A percentile compares a stretch with the other conserved stretches of the same genome.
These are phyloP conservation scores for Penicillium corylophilum DNA, from an alignment of 2,329 filamentous ascomycete species.

Conservation along the genomic window DNA sequence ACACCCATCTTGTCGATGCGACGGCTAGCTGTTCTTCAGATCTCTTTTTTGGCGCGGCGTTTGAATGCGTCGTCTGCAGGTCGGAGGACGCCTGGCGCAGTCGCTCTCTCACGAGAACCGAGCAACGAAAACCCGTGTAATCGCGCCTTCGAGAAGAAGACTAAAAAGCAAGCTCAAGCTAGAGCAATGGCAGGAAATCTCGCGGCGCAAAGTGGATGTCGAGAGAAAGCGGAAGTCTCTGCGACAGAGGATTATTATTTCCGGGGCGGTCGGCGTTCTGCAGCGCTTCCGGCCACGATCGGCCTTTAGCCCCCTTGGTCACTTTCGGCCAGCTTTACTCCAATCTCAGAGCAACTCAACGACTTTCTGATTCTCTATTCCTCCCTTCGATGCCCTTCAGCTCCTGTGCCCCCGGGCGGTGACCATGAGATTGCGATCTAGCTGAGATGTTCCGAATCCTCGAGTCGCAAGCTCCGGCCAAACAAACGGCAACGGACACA, in stretches of 20 bases:
- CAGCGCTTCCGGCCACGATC: slow-evolving; percentile 13
- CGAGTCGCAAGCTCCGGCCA: slow-evolving; percentile 75
- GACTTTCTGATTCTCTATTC: slow-evolving; percentile 4
- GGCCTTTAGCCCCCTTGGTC: slow-evolving; percentile 19
- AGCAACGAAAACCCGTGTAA: not conserved
- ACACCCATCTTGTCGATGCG: slow-evolving; percentile 70
- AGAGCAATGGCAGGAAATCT: slow-evolving; percentile 13
- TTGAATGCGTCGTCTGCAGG: slow-evolving; percentile 14
- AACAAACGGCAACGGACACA: slow-evolving; percentile 93
- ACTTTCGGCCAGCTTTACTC: slow-evolving; percentile 22
- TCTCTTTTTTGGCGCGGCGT: slow-evolving; percentile 5
- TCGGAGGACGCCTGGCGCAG: slow-evolving; percentile 7
- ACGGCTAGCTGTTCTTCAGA: slow-evolving; percentile 7
- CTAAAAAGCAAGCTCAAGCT: not conserved
- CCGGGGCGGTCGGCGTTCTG: slow-evolving; percentile 23
- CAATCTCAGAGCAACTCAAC: slow-evolving; percentile 5
- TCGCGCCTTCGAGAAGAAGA: not conserved
- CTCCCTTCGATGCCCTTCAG: slow-evolving; percentile 31
- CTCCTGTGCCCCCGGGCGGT: slow-evolving; percentile 30
- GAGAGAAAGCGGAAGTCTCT: slow-evolving; percentile 17
- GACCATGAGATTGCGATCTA: slow-evolving; percentile 42
- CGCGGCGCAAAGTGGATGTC: slow-evolving; percentile 16
- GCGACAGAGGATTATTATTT: slow-evolving; percentile 19
- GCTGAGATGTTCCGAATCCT: slow-evolving; percentile 57
- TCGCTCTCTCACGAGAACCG: not conserved